Conservation (phyloP, 2,329 filamentous ascomycete species). For the Ascochyta koolunga region DNA sequence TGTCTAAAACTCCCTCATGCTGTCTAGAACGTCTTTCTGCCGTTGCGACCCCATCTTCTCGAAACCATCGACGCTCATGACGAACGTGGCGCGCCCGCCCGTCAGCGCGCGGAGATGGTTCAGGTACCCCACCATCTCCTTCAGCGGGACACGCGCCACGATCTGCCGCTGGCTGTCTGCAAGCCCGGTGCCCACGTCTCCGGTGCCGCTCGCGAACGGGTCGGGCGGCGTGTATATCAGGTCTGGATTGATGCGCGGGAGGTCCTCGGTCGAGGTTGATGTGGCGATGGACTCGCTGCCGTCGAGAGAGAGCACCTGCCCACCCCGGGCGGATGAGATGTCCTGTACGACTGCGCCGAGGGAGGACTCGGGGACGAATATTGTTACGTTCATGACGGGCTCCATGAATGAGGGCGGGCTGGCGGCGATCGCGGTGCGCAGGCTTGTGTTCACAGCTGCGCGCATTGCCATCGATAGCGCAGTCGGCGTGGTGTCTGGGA, state of each 20-base stretch:
- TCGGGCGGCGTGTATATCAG: slow-evolving; percentile 88
- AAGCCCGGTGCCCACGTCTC: slow-evolving; percentile 22
- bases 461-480: slow-evolving; percentile 71
- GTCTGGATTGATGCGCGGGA: slow-evolving; percentile 66
- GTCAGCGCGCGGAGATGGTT: slow-evolving; percentile 88
- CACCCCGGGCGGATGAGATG: slow-evolving; percentile 74
- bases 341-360: slow-evolving; percentile 85
- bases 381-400: slow-evolving; percentile 89
- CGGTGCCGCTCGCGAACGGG: slow-evolving; percentile 65
- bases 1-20: slow-evolving; percentile 35
- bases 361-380: slow-evolving; percentile 80
- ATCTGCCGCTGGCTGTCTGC: slow-evolving; percentile 61
- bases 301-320: slow-evolving; percentile 74
- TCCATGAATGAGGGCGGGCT: slow-evolving; percentile 75
- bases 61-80: slow-evolving; percentile 75
- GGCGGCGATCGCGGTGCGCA: slow-evolving; percentile 66
- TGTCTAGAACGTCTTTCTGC: slow-evolving; percentile 61
- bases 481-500: slow-evolving; percentile 69
- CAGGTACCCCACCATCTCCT: slow-evolving; percentile 96
- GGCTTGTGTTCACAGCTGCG: slow-evolving; percentile 67
- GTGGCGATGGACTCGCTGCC: slow-evolving; percentile 20
- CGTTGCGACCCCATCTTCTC: slow-evolving; percentile 68
- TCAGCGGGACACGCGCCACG: slow-evolving; percentile 85
- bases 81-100: slow-evolving; percentile 78
- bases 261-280: slow-evolving; percentile 32